Evolutionary conservation across 2,329 filamentous ascomycete genomes (phyloP), one percentile per base, ranked within the genome.

Genomic region (Aurifilum marmelostoma): DNA sequence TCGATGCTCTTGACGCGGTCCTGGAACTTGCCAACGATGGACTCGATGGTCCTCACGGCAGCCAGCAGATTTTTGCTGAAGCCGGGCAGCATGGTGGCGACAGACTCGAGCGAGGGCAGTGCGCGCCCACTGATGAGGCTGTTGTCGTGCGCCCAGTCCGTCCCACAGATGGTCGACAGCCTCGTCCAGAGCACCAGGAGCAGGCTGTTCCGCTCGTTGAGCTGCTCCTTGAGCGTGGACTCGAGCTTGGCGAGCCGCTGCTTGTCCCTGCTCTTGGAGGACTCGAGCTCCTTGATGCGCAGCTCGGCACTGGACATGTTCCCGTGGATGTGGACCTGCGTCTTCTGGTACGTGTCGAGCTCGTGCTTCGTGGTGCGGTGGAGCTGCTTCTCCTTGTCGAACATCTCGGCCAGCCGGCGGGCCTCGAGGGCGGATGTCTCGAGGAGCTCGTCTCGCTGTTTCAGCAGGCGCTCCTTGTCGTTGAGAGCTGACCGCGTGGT

Each of bases 401-500:
- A 89, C 66, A 97, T 85, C 73, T 98, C 95, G 1, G 90, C 89
- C 14, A 98, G 83, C 75, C 94, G 94, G 70, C 92, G 89, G 66
- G 89, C 91, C 78, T 99, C 96, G 29, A 98, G 86, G 2, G 91
- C 93, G 75, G 96, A 92, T 34, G 90, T 93, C 79, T 99, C 96
- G 12, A 99, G 88, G 6, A 98, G 85, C 2, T 89, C 86, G 77
- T 98, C 96, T 18, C 95, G 92, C 78, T 95, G 93, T 75, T 94
- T 93, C 76, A 99, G 90, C 73, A 97, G 86, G 66, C 91, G 90
- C 72, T 98, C 94, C 79, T 97, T 97, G 77, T 98, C 94, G n/a
- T 91, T 88, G 39, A 97, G 81, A 16, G 92, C 88, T 14, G 89
- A 88, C 77, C 92, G 93, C 21, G 91, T 90, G 11, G 86, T 85